Evolutionary conservation across 2,329 filamentous ascomycete species (phyloP).

Genomic region (Diaporthe batatas): DNA sequence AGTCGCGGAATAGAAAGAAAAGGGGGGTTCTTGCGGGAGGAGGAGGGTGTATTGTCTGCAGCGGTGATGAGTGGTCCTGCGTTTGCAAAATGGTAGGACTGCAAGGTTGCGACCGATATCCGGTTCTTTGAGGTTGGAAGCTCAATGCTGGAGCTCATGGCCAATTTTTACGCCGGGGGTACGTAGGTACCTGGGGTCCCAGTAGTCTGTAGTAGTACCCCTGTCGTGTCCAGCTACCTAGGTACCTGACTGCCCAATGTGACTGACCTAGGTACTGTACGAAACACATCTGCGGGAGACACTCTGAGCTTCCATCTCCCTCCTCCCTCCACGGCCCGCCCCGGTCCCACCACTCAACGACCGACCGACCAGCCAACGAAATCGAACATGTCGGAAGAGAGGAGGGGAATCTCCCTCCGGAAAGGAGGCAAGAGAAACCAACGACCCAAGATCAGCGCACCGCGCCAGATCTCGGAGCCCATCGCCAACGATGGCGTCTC

Average conservation of each 20-base stretch:
- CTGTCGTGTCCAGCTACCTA: neutral
- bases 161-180: slow-evolving; percentile 34
- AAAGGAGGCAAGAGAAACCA: slow-evolving; percentile 71
- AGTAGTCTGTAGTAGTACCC: slow-evolving; percentile 12
- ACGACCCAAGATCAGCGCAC: slow-evolving; percentile 73
- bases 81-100: slow-evolving; percentile 12
- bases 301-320: slow-evolving; percentile 1
- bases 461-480: slow-evolving; percentile 73
- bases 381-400: slow-evolving; percentile 34
- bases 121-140: slow-evolving; percentile 25
- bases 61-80: slow-evolving; percentile 1
- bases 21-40: neutral
- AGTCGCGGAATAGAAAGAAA: neutral
- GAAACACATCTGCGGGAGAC: slow-evolving; percentile 36
- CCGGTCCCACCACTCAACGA: neutral
- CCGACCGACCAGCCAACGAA: slow-evolving; percentile 11
- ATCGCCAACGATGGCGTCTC: slow-evolving; percentile 65
- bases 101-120: slow-evolving; percentile 16
- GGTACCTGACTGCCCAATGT: slow-evolving; percentile 21
- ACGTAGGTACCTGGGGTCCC: slow-evolving; percentile 23
- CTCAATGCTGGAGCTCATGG: slow-evolving; percentile 28
- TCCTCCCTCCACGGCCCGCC: neutral
- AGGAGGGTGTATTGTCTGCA: neutral
- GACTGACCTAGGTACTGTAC: neutral
- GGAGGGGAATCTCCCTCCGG: slow-evolving; percentile 62